A percentile compares a stretch with the other conserved stretches of the same genome.
Evolutionary conservation across 306 rosid species (phyloP).

Genomic region (Clitoria ternatea): DNA sequence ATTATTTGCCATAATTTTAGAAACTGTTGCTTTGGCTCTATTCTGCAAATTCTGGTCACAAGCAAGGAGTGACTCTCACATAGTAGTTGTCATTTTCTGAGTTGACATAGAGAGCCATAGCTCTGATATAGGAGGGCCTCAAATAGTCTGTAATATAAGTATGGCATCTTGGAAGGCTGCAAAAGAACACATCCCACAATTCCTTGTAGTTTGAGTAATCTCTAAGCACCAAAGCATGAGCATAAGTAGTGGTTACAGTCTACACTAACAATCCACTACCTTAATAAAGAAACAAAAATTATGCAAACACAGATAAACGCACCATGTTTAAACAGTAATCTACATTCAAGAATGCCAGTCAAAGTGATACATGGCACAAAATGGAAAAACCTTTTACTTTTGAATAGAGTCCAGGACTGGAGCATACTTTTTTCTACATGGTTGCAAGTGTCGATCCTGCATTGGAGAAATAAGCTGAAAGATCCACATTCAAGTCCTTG

Average conservation of each 20-base stretch:
- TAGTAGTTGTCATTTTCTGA: not conserved
- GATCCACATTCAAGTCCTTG: slow-evolving; percentile 64
- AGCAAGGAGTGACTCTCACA: not conserved
- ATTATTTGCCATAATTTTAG: not conserved
- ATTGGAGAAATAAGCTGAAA: slow-evolving; percentile 70
- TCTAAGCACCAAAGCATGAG: not conserved
- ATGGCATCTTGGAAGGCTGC: not conserved
- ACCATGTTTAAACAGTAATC: not conserved
- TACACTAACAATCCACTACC: slow-evolving; percentile 4
- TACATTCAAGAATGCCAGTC: not conserved
- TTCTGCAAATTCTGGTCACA: not conserved
- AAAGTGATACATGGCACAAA: not conserved
- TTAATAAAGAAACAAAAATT: not conserved
- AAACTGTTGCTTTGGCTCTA: slow-evolving; percentile 5
- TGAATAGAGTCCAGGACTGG: not conserved
- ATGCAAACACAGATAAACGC: not conserved
- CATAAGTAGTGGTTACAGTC: not conserved
- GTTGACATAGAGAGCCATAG: not conserved
- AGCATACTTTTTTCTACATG: slow-evolving; percentile 44
- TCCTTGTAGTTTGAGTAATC: not conserved
- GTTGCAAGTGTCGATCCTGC: slow-evolving; percentile 84
- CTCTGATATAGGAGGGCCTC: not conserved
- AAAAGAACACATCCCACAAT: not conserved
- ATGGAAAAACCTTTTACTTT: not conserved
- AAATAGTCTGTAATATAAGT: not conserved